A percentile compares a stretch with the other conserved stretches of the same genome.
phyloP scores from a whole-genome alignment of 768 basidiomycete species.

The Kwoniella bestiolae region DNA sequence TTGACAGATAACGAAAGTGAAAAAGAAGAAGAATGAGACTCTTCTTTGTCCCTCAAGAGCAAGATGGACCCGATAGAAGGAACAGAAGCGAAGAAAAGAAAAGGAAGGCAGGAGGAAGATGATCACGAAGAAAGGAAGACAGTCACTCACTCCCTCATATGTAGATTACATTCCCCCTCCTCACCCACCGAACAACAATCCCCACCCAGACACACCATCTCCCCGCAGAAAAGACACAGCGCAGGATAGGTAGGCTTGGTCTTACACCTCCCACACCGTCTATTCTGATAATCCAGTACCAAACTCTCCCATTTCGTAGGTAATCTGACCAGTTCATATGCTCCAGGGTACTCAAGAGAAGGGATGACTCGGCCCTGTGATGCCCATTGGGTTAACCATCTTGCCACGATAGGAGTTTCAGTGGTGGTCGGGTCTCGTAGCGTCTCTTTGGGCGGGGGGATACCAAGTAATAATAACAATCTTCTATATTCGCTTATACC shows the following conservation, averaged over 20 bases:
- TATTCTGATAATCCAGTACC: conserved; percentile 74
- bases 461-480: conserved; percentile 72
- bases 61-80: too few relatives aligned
- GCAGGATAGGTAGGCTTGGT: conserved; percentile 83
- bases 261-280: conserved; percentile 73
- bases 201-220: conserved; percentile 84
- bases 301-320: conserved; percentile 82
- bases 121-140: not conserved
- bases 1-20: too few relatives aligned
- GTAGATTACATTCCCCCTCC: conserved; percentile 92
- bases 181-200: conserved; percentile 77
- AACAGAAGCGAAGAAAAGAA: too few relatives aligned
- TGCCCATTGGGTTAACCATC: conserved; percentile 89
- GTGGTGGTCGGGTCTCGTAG: conserved; percentile 40
- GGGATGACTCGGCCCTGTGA: conserved; percentile 78
- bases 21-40: too few relatives aligned
- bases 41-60: too few relatives aligned
- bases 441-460: conserved; percentile 73
- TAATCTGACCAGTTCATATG: conserved; percentile 80
- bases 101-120: not conserved
- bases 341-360: conserved; percentile 73
- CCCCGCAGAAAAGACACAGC: conserved; percentile 87
- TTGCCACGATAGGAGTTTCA: conserved; percentile 63
- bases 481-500: conserved; percentile 72
- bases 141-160: conserved; percentile 83